A percentile compares a stretch with the other conserved stretches of the same genome.
Conservation (phyloP, 1,284 basidiomycete species). For the Cutaneotrichosporon cutaneum region DNA sequence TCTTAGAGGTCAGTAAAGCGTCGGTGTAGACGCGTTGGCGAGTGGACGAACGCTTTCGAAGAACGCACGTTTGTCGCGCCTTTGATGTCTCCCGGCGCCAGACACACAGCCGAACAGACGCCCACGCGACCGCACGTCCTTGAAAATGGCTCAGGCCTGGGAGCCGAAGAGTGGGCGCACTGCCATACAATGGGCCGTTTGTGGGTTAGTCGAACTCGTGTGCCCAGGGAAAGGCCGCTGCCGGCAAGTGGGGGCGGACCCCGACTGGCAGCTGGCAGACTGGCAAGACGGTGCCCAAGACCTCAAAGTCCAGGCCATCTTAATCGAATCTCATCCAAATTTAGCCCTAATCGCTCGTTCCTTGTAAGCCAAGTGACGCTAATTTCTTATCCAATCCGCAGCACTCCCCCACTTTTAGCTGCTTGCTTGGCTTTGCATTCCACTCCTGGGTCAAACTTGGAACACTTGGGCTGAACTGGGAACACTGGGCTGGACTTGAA, state of each 20-base stretch:
- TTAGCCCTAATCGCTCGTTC: not conserved
- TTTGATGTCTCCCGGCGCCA: not conserved
- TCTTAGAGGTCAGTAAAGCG: not conserved
- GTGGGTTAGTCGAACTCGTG: not conserved
- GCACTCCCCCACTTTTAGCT: not conserved
- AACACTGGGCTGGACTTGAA: no score
- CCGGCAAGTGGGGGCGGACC: no score
- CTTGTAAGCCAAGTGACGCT: not conserved
- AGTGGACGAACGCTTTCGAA: not conserved
- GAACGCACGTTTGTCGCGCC: not conserved
- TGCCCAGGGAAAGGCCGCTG: no score
- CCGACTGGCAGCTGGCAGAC: no score
- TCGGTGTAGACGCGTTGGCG: not conserved
- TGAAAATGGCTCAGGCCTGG: no score
- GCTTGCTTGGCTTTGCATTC: not conserved
- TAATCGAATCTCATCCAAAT: not conserved
- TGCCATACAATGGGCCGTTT: not conserved
- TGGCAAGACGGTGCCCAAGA: no score
- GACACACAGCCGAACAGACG: not conserved
- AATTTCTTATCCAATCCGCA: not conserved
- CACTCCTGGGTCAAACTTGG: not conserved
- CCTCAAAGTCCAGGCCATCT: not conserved
- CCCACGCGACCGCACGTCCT: not conserved
- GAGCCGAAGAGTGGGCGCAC: no score
- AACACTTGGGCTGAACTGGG: no score